Evolutionary conservation across 345 rosid genomes (phyloP).

Genomic region (Linum lewisii): DNA sequence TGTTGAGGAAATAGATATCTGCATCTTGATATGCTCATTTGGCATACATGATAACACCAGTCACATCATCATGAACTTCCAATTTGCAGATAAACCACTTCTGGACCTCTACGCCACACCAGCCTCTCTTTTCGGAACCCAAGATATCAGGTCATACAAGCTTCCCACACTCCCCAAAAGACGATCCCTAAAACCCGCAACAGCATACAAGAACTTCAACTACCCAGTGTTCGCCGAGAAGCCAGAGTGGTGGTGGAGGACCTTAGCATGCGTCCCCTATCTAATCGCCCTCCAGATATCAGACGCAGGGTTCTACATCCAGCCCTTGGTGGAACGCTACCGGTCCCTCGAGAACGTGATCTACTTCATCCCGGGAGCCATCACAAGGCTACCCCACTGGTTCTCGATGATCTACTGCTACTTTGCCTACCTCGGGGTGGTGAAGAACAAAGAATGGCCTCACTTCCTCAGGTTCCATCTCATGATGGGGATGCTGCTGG

Average conservation of each 20-base stretch:
- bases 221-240: slow-evolving; percentile 38
- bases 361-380: slow-evolving; percentile 63
- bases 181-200: slow-evolving; percentile 4
- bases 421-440: slow-evolving; percentile 42
- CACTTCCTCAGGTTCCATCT: slow-evolving; percentile 79
- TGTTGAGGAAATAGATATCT: too few relatives aligned
- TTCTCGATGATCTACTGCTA: slow-evolving; percentile 62
- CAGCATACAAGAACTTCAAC: slow-evolving; percentile 30
- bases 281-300: slow-evolving; percentile 70
- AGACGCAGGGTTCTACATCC: slow-evolving; percentile 51
- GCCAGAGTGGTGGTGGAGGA: slow-evolving; percentile 88
- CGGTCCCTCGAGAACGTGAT: slow-evolving; percentile 42
- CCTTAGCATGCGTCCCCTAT: slow-evolving; percentile 63
- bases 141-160: not conserved
- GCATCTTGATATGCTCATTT: too few relatives aligned
- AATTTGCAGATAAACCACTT: slow-evolving; percentile 13
- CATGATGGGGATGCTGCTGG: slow-evolving; percentile 85
- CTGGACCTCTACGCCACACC: slow-evolving; percentile 4
- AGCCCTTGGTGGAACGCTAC: slow-evolving; percentile 50
- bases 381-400: slow-evolving; percentile 58
- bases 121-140: slow-evolving; percentile 11
- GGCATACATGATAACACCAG: too few relatives aligned
- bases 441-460: slow-evolving; percentile 61
- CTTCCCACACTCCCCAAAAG: slow-evolving; percentile 1
- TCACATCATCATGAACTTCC: not conserved